Percentiles rank a stretch among this genome's conserved stretches.
phyloP scores from a whole-genome alignment of 2,329 filamentous ascomycete species.

The Nemania serpens region DNA sequence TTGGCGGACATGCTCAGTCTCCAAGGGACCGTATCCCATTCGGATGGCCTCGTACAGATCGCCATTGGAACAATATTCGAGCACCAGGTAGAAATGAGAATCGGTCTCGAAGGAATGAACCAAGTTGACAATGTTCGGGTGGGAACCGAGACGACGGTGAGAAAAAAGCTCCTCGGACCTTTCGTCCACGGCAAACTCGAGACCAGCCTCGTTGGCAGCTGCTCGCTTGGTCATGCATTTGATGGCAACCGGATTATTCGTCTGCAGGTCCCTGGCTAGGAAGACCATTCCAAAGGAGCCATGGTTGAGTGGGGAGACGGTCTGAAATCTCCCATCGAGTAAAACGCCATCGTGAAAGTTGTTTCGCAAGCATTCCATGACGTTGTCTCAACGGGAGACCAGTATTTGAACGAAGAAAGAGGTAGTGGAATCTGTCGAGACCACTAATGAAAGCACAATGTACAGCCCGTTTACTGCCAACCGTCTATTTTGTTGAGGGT shows the following conservation, averaged over 20 bases:
- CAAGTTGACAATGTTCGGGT: conserved; percentile 93
- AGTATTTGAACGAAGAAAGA: conserved; percentile 43
- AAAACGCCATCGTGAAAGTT: conserved; percentile 78
- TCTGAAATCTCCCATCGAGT: conserved; percentile 87
- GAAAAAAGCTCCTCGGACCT: conserved; percentile 79
- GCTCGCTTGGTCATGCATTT: conserved; percentile 91
- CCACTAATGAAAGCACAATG: conserved; percentile 38
- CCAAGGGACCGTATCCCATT: conserved; percentile 80
- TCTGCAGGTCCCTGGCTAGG: conserved; percentile 79
- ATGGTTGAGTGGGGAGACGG: conserved; percentile 93
- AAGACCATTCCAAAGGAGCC: conserved; percentile 99
- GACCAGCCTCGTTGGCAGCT: conserved; percentile 62
- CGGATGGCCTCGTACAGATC: conserved; percentile 98
- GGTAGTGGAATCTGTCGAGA: conserved; percentile 30
- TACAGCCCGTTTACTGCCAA: conserved; percentile 31
- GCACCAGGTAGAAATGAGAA: conserved; percentile 85
- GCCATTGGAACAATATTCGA: conserved; percentile 94
- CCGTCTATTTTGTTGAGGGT: conserved; percentile 39
- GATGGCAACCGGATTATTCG: conserved; percentile 83
- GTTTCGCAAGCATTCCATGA: conserved; percentile 86
- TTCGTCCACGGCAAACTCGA: conserved; percentile 77
- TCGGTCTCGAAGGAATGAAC: conserved; percentile 90
- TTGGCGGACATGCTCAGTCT: conserved; percentile 94
- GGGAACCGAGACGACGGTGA: conserved; percentile 76
- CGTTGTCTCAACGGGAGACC: conserved; percentile 42